These are phyloP conservation scores for Dentipellis fragilis DNA, from an alignment of 768 basidiomycete genomes.

Conservation along the genomic window DNA sequence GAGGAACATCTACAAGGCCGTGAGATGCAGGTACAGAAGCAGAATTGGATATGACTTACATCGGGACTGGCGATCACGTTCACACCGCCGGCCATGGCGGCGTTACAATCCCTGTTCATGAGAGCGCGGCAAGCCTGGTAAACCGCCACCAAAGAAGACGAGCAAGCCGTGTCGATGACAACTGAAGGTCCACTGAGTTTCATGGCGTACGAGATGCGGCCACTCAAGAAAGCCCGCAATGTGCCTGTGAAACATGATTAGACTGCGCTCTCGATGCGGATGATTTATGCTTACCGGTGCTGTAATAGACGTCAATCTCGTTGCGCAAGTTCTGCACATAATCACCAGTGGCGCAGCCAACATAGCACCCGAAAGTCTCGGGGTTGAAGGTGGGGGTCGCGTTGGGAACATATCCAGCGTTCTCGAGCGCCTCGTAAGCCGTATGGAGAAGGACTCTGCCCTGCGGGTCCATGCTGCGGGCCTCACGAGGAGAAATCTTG, in stretches of 20 bases:
- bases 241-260: slow-evolving; percentile 37
- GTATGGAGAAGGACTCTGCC: slow-evolving; percentile 59
- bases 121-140: slow-evolving; percentile 63
- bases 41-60: slow-evolving; percentile 27
- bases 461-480: slow-evolving; percentile 68
- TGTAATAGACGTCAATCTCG: slow-evolving; percentile 61
- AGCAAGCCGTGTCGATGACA: slow-evolving; percentile 68
- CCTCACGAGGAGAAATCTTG: slow-evolving; percentile 65
- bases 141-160: slow-evolving; percentile 57
- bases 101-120: slow-evolving; percentile 50
- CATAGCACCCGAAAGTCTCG: slow-evolving; percentile 50
- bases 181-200: slow-evolving; percentile 60
- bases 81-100: slow-evolving; percentile 67
- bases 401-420: slow-evolving; percentile 59
- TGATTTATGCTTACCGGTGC: slow-evolving; percentile 37
- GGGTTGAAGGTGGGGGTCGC: slow-evolving; percentile 41
- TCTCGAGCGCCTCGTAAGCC: slow-evolving; percentile 59
- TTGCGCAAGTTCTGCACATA: slow-evolving; percentile 55
- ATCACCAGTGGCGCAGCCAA: slow-evolving; percentile 64
- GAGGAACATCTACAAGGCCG: slow-evolving; percentile 45
- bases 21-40: not conserved
- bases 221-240: slow-evolving; percentile 55
- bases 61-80: slow-evolving; percentile 64
- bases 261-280: not conserved
- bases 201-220: slow-evolving; percentile 62